Base-by-base conservation (phyloP, 306 rosid species). In the Purshia tridentata region DNA sequence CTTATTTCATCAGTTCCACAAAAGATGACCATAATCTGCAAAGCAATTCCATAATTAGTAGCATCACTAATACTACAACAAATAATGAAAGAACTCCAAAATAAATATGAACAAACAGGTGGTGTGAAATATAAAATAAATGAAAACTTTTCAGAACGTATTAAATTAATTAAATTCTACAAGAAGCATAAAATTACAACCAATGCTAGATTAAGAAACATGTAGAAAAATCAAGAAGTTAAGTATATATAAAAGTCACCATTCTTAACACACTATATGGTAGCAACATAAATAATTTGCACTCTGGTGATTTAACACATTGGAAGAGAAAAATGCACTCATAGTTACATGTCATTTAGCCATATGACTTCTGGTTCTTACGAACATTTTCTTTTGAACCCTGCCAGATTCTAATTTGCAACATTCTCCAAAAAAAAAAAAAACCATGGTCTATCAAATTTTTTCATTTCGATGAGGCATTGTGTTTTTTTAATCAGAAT, bases 21-120 rank as follows among this genome's bases (percentile, higher is more conserved):
- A 47, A 80, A 87, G n/a, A 72, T 14, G 16, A 84, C 89, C 66
- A 78, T 76, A 6, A 82, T 72, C 91, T 84, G 81, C 76, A 66
- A 9, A 70, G 48, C 65, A 62, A 57, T 16, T 54, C 64, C 3
- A 57, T 18, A 39, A 45, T 42, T 18, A 57, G 65, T 16, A 16
- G 37, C 69, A 64, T 37, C 44, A 29, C 4, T 54, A 42, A 15
- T 16, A 58, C 42, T 58, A 52, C 69, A 64, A 20, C 18, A 73
- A 71, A 12, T 16, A 40, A 29, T 29, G 42, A 6, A 29, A 8
- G 20, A 29, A 55, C 29, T 55, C 13, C 9, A 18, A 1, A 55
- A 11, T 18, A 2, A 55, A 37, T 15, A 37, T 37, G 10, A 15
- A 60, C 65, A 35, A 14, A 37, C 7, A 60, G 6, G 10, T 14